Base-by-base conservation (phyloP, 192 early-diverging fungal genomes). In the Coemansia sp. region DNA sequence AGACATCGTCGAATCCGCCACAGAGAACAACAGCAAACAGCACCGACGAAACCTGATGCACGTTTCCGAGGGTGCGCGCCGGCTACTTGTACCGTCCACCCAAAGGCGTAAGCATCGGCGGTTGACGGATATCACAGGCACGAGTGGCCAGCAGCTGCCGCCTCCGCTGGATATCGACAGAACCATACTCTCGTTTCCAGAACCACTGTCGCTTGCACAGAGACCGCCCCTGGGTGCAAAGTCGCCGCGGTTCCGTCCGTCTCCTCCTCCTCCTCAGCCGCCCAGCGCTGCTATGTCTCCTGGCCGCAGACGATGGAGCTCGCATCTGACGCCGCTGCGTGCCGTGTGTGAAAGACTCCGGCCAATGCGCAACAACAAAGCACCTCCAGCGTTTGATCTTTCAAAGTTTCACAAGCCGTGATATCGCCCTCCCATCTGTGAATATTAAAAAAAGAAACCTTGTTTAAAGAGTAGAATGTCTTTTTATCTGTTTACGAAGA, bases 51-150 rank as follows among this genome's bases (percentile, higher is more conserved):
- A 34, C 42, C 45, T 74, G 17, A 65, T 62, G 32, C 58, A 57
- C 3, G 63, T 74, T 49, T 65, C 67, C 8, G 65, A 67, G 25
- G 59, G 50, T 29, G 67, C 66, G 11, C 66, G 62, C 14, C 49
- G 62, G n/a, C 50, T 74, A 34, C 61, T 41, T 10, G 66, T 61
- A 17, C 69, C 73, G 46, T 66, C 73, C 8, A 64, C 6, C 42
- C 41, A 66, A 35, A 50, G 33, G 35, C 62, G 57, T 15, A 34
- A 19, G 19, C 11, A 32, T 4, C 11, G 42, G 0, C 5, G 42
- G 14, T 5, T 45, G 42, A 45, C 42, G 13, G 17, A 40, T 13
- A 40, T 40, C 11, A 13, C 38, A 11, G 11, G 38, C 7, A 40
- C 38, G 7, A 13, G 9, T 40, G 11, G 38, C 38, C 38, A 11